A percentile compares a stretch with the other conserved stretches of the same genome.
These are phyloP conservation scores for Ascomycota sp. DNA, from an alignment of 2,329 filamentous ascomycete species.

Conservation along the genomic window DNA sequence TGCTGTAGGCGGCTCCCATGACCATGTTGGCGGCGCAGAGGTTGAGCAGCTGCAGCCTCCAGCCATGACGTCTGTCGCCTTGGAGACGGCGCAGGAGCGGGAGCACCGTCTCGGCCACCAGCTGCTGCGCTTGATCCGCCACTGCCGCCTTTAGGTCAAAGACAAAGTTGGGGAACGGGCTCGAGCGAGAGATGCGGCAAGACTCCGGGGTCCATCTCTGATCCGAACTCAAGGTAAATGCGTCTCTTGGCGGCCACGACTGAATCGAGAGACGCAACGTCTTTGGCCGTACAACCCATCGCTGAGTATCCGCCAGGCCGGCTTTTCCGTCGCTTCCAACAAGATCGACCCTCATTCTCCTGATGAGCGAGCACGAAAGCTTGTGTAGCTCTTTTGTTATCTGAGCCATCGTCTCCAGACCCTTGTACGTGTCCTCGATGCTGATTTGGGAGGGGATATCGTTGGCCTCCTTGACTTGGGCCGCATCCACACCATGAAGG, in stretches of 20 bases:
- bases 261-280: conserved; percentile 67
- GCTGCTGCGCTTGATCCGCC: conserved; percentile 40
- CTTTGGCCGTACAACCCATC: conserved; percentile 63
- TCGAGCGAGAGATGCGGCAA: conserved; percentile 56
- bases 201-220: conserved; percentile 39
- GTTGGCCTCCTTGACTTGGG: conserved; percentile 50
- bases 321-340: conserved; percentile 25
- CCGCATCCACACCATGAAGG: conserved; percentile 60
- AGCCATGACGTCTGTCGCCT: conserved; percentile 40
- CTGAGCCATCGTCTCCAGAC: conserved; percentile 41
- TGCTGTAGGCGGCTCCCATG: conserved; percentile 27
- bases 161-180: conserved; percentile 50
- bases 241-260: conserved; percentile 22
- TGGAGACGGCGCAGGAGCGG: conserved; percentile 59
- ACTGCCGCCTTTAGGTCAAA: conserved; percentile 41
- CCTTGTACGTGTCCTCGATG: conserved; percentile 79
- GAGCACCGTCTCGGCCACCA: conserved; percentile 49
- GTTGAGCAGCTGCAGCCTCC: conserved; percentile 72
- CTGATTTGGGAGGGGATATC: conserved; percentile 72
- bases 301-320: conserved; percentile 12
- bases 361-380: conserved; percentile 49
- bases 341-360: conserved; percentile 62
- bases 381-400: conserved; percentile 48
- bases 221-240: conserved; percentile 15
- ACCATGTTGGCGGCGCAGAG: conserved; percentile 76